Base-by-base conservation (phyloP, 495 filamentous ascomycete genomes). In the Penicillium manginii region DNA sequence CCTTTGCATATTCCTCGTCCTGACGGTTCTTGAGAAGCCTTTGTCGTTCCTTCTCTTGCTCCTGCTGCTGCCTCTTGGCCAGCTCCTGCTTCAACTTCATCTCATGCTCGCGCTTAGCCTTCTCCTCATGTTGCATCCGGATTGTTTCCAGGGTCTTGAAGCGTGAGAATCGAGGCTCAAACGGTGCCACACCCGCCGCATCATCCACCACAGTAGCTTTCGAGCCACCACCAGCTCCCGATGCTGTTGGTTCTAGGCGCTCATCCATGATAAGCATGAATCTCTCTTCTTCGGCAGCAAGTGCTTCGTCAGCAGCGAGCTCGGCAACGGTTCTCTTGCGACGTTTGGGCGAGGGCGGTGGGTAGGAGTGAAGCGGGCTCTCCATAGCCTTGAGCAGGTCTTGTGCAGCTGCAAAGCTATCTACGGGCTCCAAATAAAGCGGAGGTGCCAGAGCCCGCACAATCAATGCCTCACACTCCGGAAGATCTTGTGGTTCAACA, bases 261-360 rank as follows among this genome's bases (percentile, higher is more conserved):
- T 98, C 96, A 55, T 99, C 94, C 78, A 93, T 87, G 48, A 91
- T 88, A 35, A 98, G 91, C 88, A 98, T 92, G 62, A 92, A 93
- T 26, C 90, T 81, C 69, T 97, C 91, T 68, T 91, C 87, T 46
- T 94, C 88, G 11, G 91, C 92, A 6, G 91, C 91, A 57, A 90
- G 77, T 1, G 94, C 93, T 69, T 98, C 92, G 68, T 98, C 94
- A 2, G 92, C 93, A 31, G 90, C 93, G 71, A 97, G 82, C 65
- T 99, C 93, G 6, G 96, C 94, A 11, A 92, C 87, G 0, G 94
- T 99, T 56, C 93, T 84, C 81, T 99, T 98, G 56, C 96, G 83
- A 22, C 86, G 84, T 78, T 96, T 97, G 15, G 91, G 92, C 51
- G 88, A 81, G 1, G 96, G 93, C 31, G 90, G 86, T 31, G 84